These are phyloP conservation scores for Globisporangium emineosum DNA, from an alignment of 352 stramenopile species.

Conservation along the genomic window DNA sequence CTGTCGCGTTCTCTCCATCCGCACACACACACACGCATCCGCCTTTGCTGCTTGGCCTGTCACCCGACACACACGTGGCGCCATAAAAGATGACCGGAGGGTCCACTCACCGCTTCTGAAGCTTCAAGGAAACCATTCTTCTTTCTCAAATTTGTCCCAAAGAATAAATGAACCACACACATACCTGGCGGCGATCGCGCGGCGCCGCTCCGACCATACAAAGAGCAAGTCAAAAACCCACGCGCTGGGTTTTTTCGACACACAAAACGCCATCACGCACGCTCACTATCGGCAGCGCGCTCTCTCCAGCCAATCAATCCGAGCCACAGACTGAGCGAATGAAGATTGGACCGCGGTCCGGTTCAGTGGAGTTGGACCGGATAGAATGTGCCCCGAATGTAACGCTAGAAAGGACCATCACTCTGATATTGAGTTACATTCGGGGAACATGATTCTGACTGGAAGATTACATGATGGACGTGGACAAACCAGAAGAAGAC, in stretches of 20 bases:
- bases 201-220: slow-evolving; percentile 12
- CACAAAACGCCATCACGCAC: background rate
- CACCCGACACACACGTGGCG: slow-evolving; percentile 1
- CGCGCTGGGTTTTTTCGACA: slow-evolving; percentile 8
- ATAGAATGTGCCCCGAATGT: slow-evolving; percentile 12
- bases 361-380: background rate
- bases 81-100: background rate
- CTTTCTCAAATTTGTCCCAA: slow-evolving; percentile 82
- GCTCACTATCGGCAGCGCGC: slow-evolving; percentile 1
- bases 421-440: background rate
- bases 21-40: background rate
- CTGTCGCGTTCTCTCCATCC: background rate
- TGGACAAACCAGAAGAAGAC: background rate
- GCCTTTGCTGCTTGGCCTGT: no score
- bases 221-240: slow-evolving; percentile 17
- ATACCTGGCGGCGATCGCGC: background rate
- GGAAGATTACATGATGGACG: background rate
- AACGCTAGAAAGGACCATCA: background rate
- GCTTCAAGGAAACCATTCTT: slow-evolving; percentile 89
- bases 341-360: slow-evolving; percentile 5
- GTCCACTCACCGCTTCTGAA: slow-evolving; percentile 85
- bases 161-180: slow-evolving; percentile 50
- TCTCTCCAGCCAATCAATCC: slow-evolving; percentile 22
- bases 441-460: background rate
- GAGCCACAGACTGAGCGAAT: background rate